A percentile compares a stretch with the other conserved stretches of the same genome.
phyloP scores from a whole-genome alignment of 208 protist genomes.

The Crithidia expoeki region DNA sequence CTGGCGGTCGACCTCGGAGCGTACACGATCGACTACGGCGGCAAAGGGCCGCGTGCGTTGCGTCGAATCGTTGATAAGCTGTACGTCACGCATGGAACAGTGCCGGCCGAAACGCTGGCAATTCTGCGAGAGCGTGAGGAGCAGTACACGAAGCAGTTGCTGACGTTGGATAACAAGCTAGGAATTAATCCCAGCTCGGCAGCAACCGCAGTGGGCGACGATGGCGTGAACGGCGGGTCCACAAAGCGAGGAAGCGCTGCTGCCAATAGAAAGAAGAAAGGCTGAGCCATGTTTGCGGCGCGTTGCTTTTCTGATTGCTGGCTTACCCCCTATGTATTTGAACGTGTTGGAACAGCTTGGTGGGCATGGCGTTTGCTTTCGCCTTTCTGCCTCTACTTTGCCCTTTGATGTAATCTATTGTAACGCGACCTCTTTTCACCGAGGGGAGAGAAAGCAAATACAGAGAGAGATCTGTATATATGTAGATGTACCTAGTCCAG shows the following conservation, averaged over 20 bases:
- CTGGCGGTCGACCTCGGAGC: conserved; percentile 49
- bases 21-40: conserved; percentile 75
- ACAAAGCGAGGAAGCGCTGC: conserved; percentile 12
- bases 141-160: conserved; percentile 37
- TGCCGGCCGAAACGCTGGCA: conserved; percentile 21
- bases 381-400: too few species aligned
- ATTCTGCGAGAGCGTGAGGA: conserved; percentile 32
- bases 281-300: too few species aligned
- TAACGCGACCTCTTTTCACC: too few species aligned
- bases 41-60: conserved; percentile 77
- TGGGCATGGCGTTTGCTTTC: too few species aligned
- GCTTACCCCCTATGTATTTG: too few species aligned
- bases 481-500: too few species aligned
- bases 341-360: too few species aligned
- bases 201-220: background rate
- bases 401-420: too few species aligned
- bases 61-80: conserved; percentile 62
- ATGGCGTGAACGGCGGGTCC: background rate
- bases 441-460: background rate
- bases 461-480: background rate
- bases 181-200: conserved; percentile 29
- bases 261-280: conserved; percentile 11
- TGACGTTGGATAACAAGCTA: conserved; percentile 41
- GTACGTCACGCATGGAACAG: conserved; percentile 57
- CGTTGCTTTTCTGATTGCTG: too few species aligned